Evolutionary conservation across 805 yeast species (phyloP).

Genomic region (Ogataea ramenticola): DNA sequence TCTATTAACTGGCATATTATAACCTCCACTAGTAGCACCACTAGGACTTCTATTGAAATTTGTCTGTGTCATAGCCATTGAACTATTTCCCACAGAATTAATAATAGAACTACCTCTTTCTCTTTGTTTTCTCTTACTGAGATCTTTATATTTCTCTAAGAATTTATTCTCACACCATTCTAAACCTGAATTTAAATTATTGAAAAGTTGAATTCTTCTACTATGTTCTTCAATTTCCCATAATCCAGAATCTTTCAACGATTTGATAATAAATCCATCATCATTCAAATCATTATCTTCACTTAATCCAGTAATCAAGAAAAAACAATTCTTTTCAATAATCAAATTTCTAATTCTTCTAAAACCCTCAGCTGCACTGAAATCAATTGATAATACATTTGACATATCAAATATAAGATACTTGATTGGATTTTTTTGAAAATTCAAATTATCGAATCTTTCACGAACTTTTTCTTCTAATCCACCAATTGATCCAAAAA

Average conservation of each 20-base stretch:
- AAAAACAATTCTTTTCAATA: conserved; percentile 57
- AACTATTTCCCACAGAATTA: not conserved
- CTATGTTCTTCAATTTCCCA: conserved; percentile 46
- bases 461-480: conserved; percentile 70
- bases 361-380: conserved; percentile 94
- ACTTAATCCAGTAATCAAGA: conserved; percentile 72
- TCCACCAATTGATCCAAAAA: conserved; percentile 93
- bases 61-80: not conserved
- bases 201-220: conserved; percentile 54
- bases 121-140: conserved; percentile 10
- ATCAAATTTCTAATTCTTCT: conserved; percentile 76
- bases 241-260: conserved; percentile 78
- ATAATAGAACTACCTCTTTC: conserved; percentile 9
- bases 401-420: conserved; percentile 81
- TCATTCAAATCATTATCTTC: conserved; percentile 28
- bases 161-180: conserved; percentile 97
- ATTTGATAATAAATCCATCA: conserved; percentile 51
- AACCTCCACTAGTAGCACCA: no score
- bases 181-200: conserved; percentile 75
- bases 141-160: conserved; percentile 49
- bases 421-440: conserved; percentile 55
- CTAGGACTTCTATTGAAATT: not conserved
- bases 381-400: conserved; percentile 76
- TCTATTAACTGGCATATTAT: conserved; percentile 2
- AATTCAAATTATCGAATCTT: conserved; percentile 49